Conservation (phyloP, 208 protist genomes). For the Leishmania arabica region DNA sequence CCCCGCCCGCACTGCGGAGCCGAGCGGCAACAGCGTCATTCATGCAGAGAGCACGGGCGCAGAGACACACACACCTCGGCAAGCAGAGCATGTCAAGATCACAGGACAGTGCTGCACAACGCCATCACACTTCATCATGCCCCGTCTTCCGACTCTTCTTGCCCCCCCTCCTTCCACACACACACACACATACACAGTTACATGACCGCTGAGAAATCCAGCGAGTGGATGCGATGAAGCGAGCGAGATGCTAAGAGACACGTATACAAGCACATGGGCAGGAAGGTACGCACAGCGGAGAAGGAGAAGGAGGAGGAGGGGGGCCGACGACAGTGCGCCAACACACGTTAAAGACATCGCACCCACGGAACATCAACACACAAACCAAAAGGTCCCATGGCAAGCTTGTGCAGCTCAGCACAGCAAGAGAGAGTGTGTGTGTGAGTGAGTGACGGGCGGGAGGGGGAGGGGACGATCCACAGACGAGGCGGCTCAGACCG, state of each 20-base stretch:
- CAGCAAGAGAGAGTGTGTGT: background rate
- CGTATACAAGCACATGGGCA: background rate
- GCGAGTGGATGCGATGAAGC: no score
- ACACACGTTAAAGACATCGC: background rate
- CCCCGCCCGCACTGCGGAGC: background rate
- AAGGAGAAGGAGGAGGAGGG: background rate
- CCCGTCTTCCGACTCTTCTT: background rate
- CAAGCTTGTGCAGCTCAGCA: background rate
- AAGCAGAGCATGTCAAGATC: background rate
- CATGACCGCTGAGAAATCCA: background rate
- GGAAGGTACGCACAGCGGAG: background rate
- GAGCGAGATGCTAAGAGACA: background rate
- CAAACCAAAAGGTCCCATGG: background rate
- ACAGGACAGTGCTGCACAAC: background rate
- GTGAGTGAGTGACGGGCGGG: background rate
- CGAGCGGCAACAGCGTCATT: no score
- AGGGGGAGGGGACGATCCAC: background rate
- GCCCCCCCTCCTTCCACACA: no score
- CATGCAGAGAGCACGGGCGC: background rate
- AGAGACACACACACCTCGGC: background rate
- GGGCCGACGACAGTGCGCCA: background rate
- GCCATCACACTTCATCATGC: background rate
- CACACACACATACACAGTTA: background rate
- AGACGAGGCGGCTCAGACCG: no score
- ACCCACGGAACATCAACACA: no score